These are phyloP conservation scores for Colletotrichum tamarilloi DNA, from an alignment of 2,329 filamentous ascomycete species.

Conservation along the genomic window DNA sequence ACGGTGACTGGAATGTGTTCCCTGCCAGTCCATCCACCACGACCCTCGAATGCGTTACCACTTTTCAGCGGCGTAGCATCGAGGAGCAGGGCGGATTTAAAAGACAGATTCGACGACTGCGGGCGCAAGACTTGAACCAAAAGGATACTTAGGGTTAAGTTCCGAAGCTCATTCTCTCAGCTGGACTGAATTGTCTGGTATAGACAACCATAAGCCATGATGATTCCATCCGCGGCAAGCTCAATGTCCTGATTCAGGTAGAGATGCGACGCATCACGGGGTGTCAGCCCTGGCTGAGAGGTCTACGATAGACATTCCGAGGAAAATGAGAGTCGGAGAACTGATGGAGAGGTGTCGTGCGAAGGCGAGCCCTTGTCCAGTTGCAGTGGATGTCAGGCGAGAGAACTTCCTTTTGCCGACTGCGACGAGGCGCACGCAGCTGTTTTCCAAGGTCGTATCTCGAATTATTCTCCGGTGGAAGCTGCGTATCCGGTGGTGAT, in stretches of 20 bases:
- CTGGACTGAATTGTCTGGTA: conserved; percentile 54
- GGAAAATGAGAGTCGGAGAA: conserved; percentile 81
- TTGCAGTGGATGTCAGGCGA: conserved; percentile 45
- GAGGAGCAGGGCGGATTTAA: conserved; percentile 58
- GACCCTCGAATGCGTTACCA: conserved; percentile 49
- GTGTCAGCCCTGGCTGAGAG: conserved; percentile 50
- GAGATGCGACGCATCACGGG: conserved; percentile 66
- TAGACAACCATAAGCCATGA: conserved; percentile 50
- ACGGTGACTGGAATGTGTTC: conserved; percentile 68
- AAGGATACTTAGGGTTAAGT: conserved; percentile 94
- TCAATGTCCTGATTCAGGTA: conserved; percentile 69
- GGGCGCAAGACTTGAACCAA: conserved; percentile 81
- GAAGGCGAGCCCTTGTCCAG: conserved; percentile 47
- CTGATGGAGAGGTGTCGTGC: conserved; percentile 84
- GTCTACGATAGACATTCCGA: conserved; percentile 68
- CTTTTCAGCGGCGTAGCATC: conserved; percentile 63
- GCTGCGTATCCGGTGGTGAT: conserved; percentile 4
- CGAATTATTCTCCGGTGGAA: conserved; percentile 36
- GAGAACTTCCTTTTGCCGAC: conserved; percentile 54
- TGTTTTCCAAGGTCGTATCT: conserved; percentile 44
- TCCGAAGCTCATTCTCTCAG: conserved; percentile 78
- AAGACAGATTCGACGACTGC: conserved; percentile 77
- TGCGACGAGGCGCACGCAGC: conserved; percentile 34
- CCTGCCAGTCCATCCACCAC: conserved; percentile 58
- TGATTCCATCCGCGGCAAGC: conserved; percentile 59